A percentile compares a stretch with the other conserved stretches of the same genome.
Evolutionary conservation across 192 early-diverging fungal genomes (phyloP).

Genomic region (Backusella tarrabulga): DNA sequence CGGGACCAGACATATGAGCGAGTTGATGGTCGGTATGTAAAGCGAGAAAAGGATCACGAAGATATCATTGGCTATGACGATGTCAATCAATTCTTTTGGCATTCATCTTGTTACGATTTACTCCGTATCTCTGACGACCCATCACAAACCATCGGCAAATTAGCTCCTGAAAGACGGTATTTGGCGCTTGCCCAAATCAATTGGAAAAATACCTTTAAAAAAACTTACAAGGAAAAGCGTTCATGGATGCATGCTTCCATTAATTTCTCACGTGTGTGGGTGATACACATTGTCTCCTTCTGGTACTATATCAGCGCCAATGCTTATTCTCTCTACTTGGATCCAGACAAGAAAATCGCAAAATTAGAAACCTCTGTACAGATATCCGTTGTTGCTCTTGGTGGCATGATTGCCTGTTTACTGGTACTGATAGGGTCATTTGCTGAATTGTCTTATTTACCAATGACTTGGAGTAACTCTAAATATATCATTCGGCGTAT

Average conservation of each 20-base stretch:
- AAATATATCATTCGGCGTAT: constrained; percentile 50
- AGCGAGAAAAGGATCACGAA: constrained; percentile 75
- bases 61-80: constrained; percentile 79
- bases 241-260: constrained; percentile 80
- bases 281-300: constrained; percentile 76
- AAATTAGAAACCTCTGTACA: constrained; percentile 44
- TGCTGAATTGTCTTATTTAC: constrained; percentile 71
- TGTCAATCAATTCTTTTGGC: constrained; percentile 85
- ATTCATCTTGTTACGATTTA: constrained; percentile 47
- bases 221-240: constrained; percentile 84
- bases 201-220: constrained; percentile 71
- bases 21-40: constrained; percentile 65
- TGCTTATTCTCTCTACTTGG: constrained; percentile 63
- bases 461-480: constrained; percentile 55
- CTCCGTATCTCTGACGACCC: not conserved
- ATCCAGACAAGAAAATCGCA: constrained; percentile 36
- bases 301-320: constrained; percentile 80
- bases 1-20: constrained; percentile 75
- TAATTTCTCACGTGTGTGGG: constrained; percentile 86
- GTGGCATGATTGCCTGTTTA: constrained; percentile 68
- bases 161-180: constrained; percentile 64
- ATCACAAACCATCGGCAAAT: constrained; percentile 47
- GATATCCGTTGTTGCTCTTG: constrained; percentile 67
- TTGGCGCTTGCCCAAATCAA: constrained; percentile 56
- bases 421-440: constrained; percentile 64